Percentiles rank a stretch among this genome's conserved stretches.
Conservation (phyloP, 2,329 filamentous ascomycete species). For the Xylaria sp. region DNA sequence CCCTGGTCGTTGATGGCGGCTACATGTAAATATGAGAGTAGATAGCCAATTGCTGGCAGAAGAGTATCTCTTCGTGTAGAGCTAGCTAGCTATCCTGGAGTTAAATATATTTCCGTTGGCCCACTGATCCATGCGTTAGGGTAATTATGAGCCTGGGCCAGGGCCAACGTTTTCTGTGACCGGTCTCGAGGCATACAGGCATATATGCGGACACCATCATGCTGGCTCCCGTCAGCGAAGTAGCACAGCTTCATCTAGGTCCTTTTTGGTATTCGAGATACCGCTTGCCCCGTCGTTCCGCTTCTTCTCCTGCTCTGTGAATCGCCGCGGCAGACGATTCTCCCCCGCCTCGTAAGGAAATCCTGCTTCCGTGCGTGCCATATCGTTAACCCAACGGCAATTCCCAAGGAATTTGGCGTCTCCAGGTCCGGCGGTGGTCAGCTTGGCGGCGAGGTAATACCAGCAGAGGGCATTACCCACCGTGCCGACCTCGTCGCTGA, state of each 20-base stretch:
- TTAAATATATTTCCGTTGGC: too few species aligned
- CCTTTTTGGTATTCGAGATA: neutral
- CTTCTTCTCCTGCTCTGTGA: slow-evolving; percentile 47
- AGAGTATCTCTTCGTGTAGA: too few species aligned
- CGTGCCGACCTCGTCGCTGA: slow-evolving; percentile 85
- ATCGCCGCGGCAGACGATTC: slow-evolving; percentile 67
- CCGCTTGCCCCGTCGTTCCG: too few species aligned
- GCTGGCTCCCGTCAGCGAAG: neutral
- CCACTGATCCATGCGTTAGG: neutral
- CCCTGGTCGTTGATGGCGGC: too few species aligned
- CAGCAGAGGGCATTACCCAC: slow-evolving; percentile 81
- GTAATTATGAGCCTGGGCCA: neutral
- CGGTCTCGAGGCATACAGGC: neutral
- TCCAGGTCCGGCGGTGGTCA: slow-evolving; percentile 66
- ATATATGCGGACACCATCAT: neutral
- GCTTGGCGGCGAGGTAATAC: slow-evolving; percentile 79
- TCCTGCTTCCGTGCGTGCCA: slow-evolving; percentile 74
- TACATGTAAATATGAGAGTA: too few species aligned
- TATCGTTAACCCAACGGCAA: slow-evolving; percentile 74
- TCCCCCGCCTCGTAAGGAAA: slow-evolving; percentile 64
- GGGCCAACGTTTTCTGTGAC: neutral
- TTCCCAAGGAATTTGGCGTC: slow-evolving; percentile 59
- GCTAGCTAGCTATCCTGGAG: too few species aligned
- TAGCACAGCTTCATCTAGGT: slow-evolving; percentile 3
- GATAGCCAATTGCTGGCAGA: too few species aligned